Base-by-base conservation (phyloP, 805 yeast species). In the Cyberlindnera japonica region DNA sequence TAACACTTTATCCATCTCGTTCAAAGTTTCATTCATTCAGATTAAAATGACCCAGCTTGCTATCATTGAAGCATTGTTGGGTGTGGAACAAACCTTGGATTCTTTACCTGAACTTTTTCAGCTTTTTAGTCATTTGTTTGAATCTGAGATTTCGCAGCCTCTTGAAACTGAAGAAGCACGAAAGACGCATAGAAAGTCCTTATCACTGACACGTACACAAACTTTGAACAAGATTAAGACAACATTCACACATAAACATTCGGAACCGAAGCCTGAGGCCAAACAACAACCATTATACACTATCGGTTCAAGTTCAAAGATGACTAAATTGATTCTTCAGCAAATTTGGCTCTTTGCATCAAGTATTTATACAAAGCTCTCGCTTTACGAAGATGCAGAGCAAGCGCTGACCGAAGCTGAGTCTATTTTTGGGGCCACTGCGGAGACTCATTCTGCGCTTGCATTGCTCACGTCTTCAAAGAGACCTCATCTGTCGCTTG, bases 321-420 rank as follows among this genome's bases (percentile, higher is more conserved):
- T 37, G 18, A 37, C 42, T 6, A 47, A 41, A 17, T 58, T 51
- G 18, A 53, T 77, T 9, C 55, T 80, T 33, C 87, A 81, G 51
- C 68, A 69, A 24, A 54, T 86, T 18, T 89, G 96, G 96, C 58
- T 89, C 36, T 77, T 88, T 75, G 71, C 86, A 0, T 72, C 88
- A 1, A 71, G 72, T 26, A 63, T 87, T 20, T 88, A 86, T 55
- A 64, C 74, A 51, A 73, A 75, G 43, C 69, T 74, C 6, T 79
- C 75, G 1, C 59, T 75, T 28, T 47, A 64, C 1, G 70, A 65
- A 3, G 95, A 87, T 38, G 78, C 90, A 1, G 79, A 79, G 51
- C 79, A 74, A 43, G 82, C 95, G 34, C 71, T 88, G 5, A 69
- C 72, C 7, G 96, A 88, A 59, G 87, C 95, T 1, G 81, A 75